Base-by-base conservation (phyloP, 2,329 filamentous ascomycete species). In the Ploettnerulaceae sp. region DNA sequence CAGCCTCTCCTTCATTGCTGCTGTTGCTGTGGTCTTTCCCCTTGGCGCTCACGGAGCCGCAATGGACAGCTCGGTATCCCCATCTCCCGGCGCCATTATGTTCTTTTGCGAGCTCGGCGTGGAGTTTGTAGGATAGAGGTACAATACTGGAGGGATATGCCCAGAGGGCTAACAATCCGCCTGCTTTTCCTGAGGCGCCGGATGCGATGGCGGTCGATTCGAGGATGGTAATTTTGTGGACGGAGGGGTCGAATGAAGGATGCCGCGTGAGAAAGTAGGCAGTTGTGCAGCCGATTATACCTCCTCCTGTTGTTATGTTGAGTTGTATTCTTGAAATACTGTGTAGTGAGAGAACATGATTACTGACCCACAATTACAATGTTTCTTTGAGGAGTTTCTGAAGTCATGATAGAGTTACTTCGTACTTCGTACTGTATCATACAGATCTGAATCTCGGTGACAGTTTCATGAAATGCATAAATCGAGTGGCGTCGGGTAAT, bases 131-230 rank as follows among this genome's bases (percentile, higher is more conserved):
- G 48, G 87, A 94, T 32, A 97, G 71, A 0, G 87, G 87, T 0
- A 96, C 91, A 29, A 97, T 80, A 59, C 79, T 84, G 47, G 72
- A 73, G 0, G 93, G 93, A 62, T 95, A 96, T 1, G 91, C 93
- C 89, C 91, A 97, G 12, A 90, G 72, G 1, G 84, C 93, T 17
- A 98, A 75, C 4, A 98, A 74, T 1, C 93, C 93, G 12, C 93
- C 93, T 0, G 93, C 91, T 69, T 96, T 97, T 31, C 93, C 93
- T 7, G 89, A 95, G 28, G 93, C 91, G 18, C 87, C 91, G n/a
- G 88, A 81, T 5, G 93, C 93, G 54, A 97, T 83, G 34, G 82
- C 75, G 3, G 81, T 82, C 0, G 93, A 89, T 71, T 98, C 93
- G 45, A 97, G 75, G 22, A 98, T 73, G 1, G 86, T 95, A 59